Evolutionary conservation across 192 early-diverging fungal species (phyloP).

Genomic region (Mortierella alpina): DNA sequence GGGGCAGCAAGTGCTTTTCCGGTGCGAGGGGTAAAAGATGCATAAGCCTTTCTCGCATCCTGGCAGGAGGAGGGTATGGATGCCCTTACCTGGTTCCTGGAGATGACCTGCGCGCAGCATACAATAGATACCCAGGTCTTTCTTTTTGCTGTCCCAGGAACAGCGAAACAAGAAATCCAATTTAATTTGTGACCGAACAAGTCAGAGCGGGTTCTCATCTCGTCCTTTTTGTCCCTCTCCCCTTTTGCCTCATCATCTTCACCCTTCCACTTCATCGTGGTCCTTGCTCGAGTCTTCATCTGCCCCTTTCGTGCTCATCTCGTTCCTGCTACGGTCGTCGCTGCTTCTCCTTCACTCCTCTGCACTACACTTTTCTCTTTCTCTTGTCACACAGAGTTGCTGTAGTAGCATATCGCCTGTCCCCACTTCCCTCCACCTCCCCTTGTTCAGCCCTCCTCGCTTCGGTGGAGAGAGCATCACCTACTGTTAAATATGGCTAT

Average conservation of each 20-base stretch:
- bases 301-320: slow-evolving; percentile 1
- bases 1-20: too few species aligned
- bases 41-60: too few species aligned
- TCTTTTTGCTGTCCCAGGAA: too few species aligned
- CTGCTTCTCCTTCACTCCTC: background rate
- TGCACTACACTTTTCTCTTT: background rate
- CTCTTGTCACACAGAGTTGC: background rate
- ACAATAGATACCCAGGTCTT: too few species aligned
- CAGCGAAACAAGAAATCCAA: too few species aligned
- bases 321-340: background rate
- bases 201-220: background rate
- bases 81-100: too few species aligned
- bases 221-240: background rate
- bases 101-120: too few species aligned
- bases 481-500: slow-evolving; percentile 16
- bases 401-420: too few species aligned
- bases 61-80: too few species aligned
- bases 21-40: too few species aligned
- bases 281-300: background rate
- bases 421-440: background rate
- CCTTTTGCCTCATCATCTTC: background rate
- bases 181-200: background rate
- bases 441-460: background rate
- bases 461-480: too few species aligned
- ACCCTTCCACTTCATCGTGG: background rate